phyloP scores from a whole-genome alignment of 139 green algal genomes.

The Diplosphaera chodatii region DNA sequence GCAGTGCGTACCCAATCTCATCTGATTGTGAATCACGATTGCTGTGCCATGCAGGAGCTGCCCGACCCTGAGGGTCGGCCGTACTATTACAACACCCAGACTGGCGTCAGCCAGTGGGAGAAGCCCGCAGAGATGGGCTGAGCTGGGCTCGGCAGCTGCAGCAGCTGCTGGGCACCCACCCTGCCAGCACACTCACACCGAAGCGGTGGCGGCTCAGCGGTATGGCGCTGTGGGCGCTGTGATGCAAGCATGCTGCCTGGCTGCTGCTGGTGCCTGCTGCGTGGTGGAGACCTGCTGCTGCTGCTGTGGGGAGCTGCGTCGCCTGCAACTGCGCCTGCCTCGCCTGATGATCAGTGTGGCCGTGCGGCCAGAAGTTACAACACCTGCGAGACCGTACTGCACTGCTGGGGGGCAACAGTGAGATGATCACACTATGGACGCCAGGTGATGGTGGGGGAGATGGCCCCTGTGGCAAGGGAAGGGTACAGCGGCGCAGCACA shows the following conservation, averaged over 20 bases:
- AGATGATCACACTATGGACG: no score
- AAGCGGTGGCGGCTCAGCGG: background rate
- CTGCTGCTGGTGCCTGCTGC: background rate
- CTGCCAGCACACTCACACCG: no score
- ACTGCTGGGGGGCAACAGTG: no score
- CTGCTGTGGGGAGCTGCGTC: background rate
- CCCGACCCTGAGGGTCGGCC: constrained; percentile 64
- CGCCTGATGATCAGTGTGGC: no score
- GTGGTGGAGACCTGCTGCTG: background rate
- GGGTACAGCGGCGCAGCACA: background rate
- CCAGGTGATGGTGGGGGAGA: no score
- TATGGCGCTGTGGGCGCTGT: background rate
- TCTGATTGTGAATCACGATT: no score
- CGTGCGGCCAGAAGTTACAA: no score
- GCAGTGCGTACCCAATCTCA: no score
- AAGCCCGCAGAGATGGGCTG: constrained; percentile 63
- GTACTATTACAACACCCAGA: constrained; percentile 92
- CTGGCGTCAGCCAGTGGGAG: constrained; percentile 85
- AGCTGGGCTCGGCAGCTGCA: background rate
- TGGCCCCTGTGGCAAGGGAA: no score
- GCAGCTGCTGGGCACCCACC: no score
- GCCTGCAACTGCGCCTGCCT: background rate
- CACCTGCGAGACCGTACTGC: no score
- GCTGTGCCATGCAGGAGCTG: constrained; percentile 19
- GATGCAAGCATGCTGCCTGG: background rate